phyloP scores from a whole-genome alignment of 768 basidiomycete genomes.

The Suillus bovinus region DNA sequence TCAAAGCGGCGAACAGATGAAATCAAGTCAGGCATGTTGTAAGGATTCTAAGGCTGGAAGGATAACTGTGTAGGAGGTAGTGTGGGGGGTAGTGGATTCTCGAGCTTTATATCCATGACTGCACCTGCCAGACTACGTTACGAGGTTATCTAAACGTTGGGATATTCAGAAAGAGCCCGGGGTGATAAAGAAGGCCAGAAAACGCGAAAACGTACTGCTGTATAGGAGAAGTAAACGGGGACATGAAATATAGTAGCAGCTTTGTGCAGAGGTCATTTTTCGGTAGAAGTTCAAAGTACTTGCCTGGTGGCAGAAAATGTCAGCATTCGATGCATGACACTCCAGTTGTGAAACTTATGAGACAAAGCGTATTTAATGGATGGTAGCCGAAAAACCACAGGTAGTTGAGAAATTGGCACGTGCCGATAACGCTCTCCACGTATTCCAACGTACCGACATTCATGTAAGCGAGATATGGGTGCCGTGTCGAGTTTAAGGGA shows the following conservation, averaged over 20 bases:
- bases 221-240: too few species aligned
- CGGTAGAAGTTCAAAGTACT: neutral
- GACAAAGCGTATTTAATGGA: too few species aligned
- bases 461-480: neutral
- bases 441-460: neutral
- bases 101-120: constrained; percentile 1
- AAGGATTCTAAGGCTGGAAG: constrained; percentile 20
- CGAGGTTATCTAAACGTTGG: neutral
- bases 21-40: constrained; percentile 19
- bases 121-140: neutral
- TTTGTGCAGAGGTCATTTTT: neutral
- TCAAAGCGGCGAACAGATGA: constrained; percentile 11
- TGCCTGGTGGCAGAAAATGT: neutral
- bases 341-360: neutral
- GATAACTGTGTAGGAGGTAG: constrained; percentile 10
- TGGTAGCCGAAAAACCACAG: neutral
- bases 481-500: neutral
- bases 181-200: neutral
- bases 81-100: constrained; percentile 10
- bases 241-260: neutral
- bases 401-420: neutral
- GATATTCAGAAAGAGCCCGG: neutral
- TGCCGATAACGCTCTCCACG: neutral
- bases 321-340: neutral
- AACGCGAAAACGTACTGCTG: neutral